Conservation (phyloP, 805 yeast genomes). For the Torulaspora indica region DNA sequence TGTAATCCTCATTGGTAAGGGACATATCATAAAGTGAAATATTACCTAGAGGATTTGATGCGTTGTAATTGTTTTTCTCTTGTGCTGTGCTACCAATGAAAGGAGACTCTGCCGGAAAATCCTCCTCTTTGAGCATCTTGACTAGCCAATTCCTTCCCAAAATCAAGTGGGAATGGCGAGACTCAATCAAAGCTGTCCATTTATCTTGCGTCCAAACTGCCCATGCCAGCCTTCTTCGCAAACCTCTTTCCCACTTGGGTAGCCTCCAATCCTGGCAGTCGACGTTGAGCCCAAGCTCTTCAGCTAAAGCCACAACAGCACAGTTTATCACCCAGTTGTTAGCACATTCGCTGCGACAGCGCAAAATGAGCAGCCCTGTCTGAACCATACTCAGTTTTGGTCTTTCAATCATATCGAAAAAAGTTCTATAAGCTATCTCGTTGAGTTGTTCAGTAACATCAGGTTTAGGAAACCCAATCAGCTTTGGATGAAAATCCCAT, state of each 20-base stretch:
- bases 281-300: constrained; percentile 86
- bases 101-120: constrained; percentile 67
- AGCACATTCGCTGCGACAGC: constrained; percentile 50
- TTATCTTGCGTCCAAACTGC: constrained; percentile 90
- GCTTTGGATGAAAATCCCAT: constrained; percentile 76
- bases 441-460: constrained; percentile 60
- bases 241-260: constrained; percentile 92
- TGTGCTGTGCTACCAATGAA: constrained; percentile 16
- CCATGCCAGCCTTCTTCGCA: constrained; percentile 89
- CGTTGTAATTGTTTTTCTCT: constrained; percentile 1
- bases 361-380: constrained; percentile 75
- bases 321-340: constrained; percentile 84
- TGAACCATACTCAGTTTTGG: constrained; percentile 91
- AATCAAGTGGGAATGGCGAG: constrained; percentile 78
- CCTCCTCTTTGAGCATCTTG: constrained; percentile 57
- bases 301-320: constrained; percentile 81
- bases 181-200: constrained; percentile 79
- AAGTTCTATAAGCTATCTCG: constrained; percentile 60
- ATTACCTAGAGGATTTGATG: constrained; percentile 15
- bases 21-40: constrained; percentile 29
- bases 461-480: constrained; percentile 74
- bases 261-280: constrained; percentile 88
- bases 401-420: constrained; percentile 68
- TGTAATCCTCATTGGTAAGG: constrained; percentile 49
- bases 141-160: constrained; percentile 78